Evolutionary conservation across 495 filamentous ascomycete genomes (phyloP).

Genomic region (Astrothelium subdiscretum): DNA sequence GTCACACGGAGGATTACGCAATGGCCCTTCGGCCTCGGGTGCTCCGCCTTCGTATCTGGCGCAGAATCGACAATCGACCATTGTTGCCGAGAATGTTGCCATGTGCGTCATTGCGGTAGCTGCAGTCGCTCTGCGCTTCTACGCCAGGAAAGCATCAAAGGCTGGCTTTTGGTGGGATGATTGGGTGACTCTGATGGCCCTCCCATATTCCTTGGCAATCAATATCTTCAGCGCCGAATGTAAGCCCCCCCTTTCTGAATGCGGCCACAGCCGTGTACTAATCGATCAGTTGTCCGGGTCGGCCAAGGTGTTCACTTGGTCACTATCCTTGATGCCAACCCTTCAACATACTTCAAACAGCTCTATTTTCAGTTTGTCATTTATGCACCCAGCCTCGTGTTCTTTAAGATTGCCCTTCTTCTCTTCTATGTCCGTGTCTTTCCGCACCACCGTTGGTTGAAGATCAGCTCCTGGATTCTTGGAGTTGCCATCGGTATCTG

Average conservation of each 20-base stretch:
- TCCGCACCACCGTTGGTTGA: not conserved
- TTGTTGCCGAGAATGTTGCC: not conserved
- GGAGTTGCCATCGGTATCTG: not conserved
- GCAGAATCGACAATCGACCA: not conserved
- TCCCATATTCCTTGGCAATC: not conserved
- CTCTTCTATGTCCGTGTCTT: not conserved
- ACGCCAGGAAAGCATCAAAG: not conserved
- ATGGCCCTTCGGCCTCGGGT: not conserved
- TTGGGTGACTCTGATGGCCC: not conserved
- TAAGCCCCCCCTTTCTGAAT: not conserved
- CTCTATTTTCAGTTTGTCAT: not conserved
- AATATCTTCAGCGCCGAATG: not conserved
- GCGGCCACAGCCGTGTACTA: not conserved
- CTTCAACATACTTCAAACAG: not conserved
- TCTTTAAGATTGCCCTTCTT: not conserved
- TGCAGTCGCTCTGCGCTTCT: not conserved
- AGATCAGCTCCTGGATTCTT: not conserved
- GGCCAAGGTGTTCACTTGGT: slow-evolving; percentile 1
- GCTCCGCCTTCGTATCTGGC: not conserved
- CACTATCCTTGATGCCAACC: not conserved
- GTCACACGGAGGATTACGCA: not conserved
- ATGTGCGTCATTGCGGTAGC: not conserved
- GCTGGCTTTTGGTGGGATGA: slow-evolving; percentile 1
- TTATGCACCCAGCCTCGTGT: not conserved
- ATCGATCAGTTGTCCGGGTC: not conserved